A percentile compares a stretch with the other conserved stretches of the same genome.
phyloP scores from a whole-genome alignment of 139 green algal species.

The Tetraselmis chui region DNA sequence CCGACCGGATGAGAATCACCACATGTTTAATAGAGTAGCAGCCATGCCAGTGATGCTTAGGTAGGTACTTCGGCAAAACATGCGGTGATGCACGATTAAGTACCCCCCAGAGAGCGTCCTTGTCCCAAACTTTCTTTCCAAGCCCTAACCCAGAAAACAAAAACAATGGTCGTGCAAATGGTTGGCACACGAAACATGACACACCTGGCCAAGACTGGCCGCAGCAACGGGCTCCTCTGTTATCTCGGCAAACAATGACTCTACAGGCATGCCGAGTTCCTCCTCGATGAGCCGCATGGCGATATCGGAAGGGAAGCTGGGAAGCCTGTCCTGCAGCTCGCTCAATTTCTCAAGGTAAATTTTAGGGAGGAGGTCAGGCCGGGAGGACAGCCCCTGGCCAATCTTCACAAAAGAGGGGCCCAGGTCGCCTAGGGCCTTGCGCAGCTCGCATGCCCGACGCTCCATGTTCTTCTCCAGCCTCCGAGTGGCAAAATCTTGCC shows the following conservation, averaged over 20 bases:
- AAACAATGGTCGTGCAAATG: too few relatives aligned
- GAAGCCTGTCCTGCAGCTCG: conserved; percentile 73
- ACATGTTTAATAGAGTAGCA: too few relatives aligned
- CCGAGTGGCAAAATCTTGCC: conserved; percentile 55
- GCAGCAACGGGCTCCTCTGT: conserved; percentile 71
- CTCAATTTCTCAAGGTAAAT: conserved; percentile 52
- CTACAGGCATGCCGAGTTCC: conserved; percentile 62
- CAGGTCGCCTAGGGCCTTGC: conserved; percentile 46
- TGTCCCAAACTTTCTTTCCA: too few relatives aligned
- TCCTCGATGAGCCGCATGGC: conserved; percentile 73
- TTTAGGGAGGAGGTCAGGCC: conserved; percentile 61
- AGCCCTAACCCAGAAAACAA: too few relatives aligned
- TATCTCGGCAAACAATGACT: conserved; percentile 54
- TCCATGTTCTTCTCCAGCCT: conserved; percentile 49
- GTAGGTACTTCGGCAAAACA: too few relatives aligned
- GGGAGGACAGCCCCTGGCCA: conserved; percentile 69
- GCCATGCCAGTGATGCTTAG: too few relatives aligned
- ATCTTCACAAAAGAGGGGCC: conserved; percentile 87
- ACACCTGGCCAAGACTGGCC: conserved; percentile 78
- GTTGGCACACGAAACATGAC: too few relatives aligned
- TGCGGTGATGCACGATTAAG: too few relatives aligned
- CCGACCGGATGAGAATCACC: too few relatives aligned
- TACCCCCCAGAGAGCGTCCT: too few relatives aligned
- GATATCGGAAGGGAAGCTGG: conserved; percentile 56
- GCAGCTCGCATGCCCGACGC: conserved; percentile 54